A percentile compares a stretch with the other conserved stretches of the same genome.
Evolutionary conservation across 768 basidiomycete genomes (phyloP).

Genomic region (Kwoniella pini): DNA sequence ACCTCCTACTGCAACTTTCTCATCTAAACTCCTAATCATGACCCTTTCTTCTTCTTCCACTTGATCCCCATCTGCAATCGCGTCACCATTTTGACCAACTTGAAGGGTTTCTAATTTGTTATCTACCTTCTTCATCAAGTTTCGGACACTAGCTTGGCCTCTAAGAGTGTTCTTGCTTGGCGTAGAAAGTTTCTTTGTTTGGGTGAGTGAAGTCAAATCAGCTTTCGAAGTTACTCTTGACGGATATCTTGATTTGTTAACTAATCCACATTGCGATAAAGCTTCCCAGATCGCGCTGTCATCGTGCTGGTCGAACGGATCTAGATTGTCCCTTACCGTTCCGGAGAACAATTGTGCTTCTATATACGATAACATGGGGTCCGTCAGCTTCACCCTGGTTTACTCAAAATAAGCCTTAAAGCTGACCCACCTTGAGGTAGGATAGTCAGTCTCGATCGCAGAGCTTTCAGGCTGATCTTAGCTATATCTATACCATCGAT

Average conservation of each 20-base stretch:
- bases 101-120: constrained; percentile 10
- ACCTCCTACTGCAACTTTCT: constrained; percentile 55
- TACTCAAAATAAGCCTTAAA: background rate
- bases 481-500: constrained; percentile 57
- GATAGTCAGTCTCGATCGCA: constrained; percentile 70
- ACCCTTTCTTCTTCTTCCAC: constrained; percentile 46
- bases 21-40: constrained; percentile 51
- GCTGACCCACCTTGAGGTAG: constrained; percentile 53
- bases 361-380: background rate
- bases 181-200: constrained; percentile 8
- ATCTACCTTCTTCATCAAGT: constrained; percentile 7
- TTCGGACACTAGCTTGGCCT: constrained; percentile 7
- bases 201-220: constrained; percentile 5
- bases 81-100: constrained; percentile 1
- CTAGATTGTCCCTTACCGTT: constrained; percentile 54
- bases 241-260: constrained; percentile 32
- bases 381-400: background rate
- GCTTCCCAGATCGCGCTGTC: constrained; percentile 46
- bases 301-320: constrained; percentile 51
- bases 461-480: constrained; percentile 51
- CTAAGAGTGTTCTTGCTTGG: constrained; percentile 7
- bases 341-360: constrained; percentile 51
- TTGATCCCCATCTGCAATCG: constrained; percentile 10
- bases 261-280: constrained; percentile 43
- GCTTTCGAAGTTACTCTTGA: constrained; percentile 24